Evolutionary conservation across 2,329 filamentous ascomycete genomes (phyloP), one percentile per base, ranked within the genome.

Genomic region (Ophiostoma tasmaniense): DNA sequence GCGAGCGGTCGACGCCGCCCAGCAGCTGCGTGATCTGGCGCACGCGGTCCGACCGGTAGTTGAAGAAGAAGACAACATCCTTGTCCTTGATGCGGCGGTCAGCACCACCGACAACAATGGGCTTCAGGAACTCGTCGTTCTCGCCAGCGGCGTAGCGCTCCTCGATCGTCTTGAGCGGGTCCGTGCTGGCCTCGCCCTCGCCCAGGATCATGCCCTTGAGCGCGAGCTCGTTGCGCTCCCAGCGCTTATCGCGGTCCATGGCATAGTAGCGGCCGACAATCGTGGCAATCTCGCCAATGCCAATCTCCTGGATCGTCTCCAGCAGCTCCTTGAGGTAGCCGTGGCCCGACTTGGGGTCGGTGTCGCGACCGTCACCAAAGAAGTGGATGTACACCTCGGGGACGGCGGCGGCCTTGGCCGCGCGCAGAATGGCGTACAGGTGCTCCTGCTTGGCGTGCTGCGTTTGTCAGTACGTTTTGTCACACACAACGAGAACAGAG

Each of bases 231-330:
- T 97, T 85, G 77, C 95, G 87, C 77, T 99, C 95, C 95, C 95
- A 99, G 79, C 95, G 89, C 92, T 98, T 98, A 80, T 99, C 95
- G 74, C 95, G 93, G 84, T 99, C 95, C 95, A 99, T 99, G 80
- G 93, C 92, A 80, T 91, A 99, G 88, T 98, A 99, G 74, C 94
- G 89, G 71, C 95, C 95, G 71, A 98, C 94, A 65, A 98, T 87
- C 50, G 95, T 97, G 39, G 92, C 94, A 73, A 99, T 87, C 80
- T 97, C 86, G 73, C 94, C 95, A 72, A 90, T 81, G 62, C 92
- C 93, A 73, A 96, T 86, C 79, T 98, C 92, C 81, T 95, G 88
- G 73, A 87, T 87, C 74, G 89, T 90, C 70, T 90, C 87, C 71
- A 97, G 80, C 45, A 99, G 85, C 78, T 93, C 87, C 80, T 97